A percentile compares a stretch with the other conserved stretches of the same genome.
These are phyloP conservation scores for Yamadazyma membranifaciens DNA, from an alignment of 1,139 yeast genomes.

Conservation along the genomic window DNA sequence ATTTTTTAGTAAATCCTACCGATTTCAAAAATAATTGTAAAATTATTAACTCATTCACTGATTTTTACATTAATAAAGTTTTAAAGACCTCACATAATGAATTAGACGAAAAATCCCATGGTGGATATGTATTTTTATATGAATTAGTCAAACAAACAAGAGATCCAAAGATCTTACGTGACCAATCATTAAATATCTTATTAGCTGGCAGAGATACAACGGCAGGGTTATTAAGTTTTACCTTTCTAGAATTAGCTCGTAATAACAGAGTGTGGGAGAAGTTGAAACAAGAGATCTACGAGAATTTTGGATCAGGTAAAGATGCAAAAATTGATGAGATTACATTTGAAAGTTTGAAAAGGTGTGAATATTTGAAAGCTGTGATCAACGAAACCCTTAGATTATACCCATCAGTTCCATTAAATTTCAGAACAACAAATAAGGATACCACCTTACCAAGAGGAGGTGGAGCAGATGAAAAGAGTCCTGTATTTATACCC, in stretches of 20 bases:
- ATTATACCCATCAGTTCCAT: constrained; percentile 54
- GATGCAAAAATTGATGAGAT: constrained; percentile 25
- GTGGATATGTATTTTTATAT: constrained; percentile 49
- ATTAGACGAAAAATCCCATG: constrained; percentile 29
- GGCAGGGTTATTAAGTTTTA: constrained; percentile 51
- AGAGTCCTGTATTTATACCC: constrained; percentile 39
- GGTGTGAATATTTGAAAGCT: constrained; percentile 47
- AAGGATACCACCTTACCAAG: constrained; percentile 49
- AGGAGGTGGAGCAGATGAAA: constrained; percentile 52
- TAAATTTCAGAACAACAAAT: constrained; percentile 43
- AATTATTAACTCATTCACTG: constrained; percentile 35
- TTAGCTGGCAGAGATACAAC: constrained; percentile 61
- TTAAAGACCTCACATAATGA: constrained; percentile 28
- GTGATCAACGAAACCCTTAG: constrained; percentile 51
- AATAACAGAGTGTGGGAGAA: constrained; percentile 38
- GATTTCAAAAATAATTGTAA: constrained; percentile 30
- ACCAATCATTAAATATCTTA: constrained; percentile 50
- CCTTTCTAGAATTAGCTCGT: constrained; percentile 45
- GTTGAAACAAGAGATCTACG: constrained; percentile 37
- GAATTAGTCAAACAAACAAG: constrained; percentile 51
- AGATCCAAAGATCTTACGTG: constrained; percentile 48
- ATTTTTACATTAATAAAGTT: constrained; percentile 28
- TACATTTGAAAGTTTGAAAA: constrained; percentile 46
- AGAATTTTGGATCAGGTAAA: constrained; percentile 31
- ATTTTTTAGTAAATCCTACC: constrained; percentile 29